Evolutionary conservation across 1,139 yeast genomes (phyloP).

Genomic region (Debaryomyces psychrophilus): DNA sequence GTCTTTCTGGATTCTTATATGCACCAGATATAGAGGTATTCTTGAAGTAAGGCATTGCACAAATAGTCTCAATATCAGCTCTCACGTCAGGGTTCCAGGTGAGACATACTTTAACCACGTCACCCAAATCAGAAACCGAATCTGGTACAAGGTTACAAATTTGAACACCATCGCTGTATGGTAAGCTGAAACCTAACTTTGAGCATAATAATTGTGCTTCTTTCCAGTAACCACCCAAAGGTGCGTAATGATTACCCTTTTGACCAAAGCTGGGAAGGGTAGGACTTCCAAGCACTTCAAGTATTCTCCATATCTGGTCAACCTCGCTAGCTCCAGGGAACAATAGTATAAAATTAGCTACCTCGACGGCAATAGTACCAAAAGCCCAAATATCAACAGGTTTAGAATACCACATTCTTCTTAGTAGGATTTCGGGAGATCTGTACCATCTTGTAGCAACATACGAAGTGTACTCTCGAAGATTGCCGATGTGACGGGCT

Average conservation of each 20-base stretch:
- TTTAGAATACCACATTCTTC: constrained; percentile 65
- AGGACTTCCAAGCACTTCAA: constrained; percentile 75
- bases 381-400: constrained; percentile 96
- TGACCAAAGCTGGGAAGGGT: constrained; percentile 21
- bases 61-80: constrained; percentile 48
- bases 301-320: constrained; percentile 73
- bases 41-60: constrained; percentile 56
- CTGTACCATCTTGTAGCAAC: constrained; percentile 97
- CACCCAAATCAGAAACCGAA: constrained; percentile 36
- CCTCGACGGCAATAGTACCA: constrained; percentile 83
- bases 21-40: constrained; percentile 29
- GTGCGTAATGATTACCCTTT: constrained; percentile 29
- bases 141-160: constrained; percentile 32
- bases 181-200: constrained; percentile 56
- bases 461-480: constrained; percentile 69
- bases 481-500: constrained; percentile 64
- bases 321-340: constrained; percentile 82
- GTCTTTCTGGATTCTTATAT: constrained; percentile 18
- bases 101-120: constrained; percentile 59
- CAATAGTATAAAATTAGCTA: constrained; percentile 73
- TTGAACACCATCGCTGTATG: constrained; percentile 38
- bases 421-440: constrained; percentile 85
- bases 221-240: constrained; percentile 72
- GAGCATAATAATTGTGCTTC: constrained; percentile 56
- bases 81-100: constrained; percentile 67